Base-by-base conservation (phyloP, 169 alveolate genomes). In the Cryptosporidium parvum region DNA sequence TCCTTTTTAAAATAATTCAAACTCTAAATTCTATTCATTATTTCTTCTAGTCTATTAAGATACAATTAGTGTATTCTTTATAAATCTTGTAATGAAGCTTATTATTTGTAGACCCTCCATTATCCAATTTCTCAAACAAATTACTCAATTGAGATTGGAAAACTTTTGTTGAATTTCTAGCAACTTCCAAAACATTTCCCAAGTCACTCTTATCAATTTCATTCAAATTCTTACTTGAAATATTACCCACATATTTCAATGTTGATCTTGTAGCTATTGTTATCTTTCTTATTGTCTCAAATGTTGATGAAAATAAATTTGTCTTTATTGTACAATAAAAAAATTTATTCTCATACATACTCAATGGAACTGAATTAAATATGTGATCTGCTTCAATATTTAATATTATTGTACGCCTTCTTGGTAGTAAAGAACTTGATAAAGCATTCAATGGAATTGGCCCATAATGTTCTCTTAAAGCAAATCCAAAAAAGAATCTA, bases 301-400 rank as follows among this genome's bases (percentile, higher is more conserved):
- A 52, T 9, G 86, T 73, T 3, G 86, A 73, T 6, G 86, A 73
- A 56, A 73, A 73, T 35, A 73, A 39, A 23, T 73, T 73, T 1
- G 86, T 73, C 53, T 73, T 73, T 12, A 73, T 73, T 16, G 86
- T 73, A 69, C 86, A 73, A 23, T 73, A 73, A 56, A 73, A 73
- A 70, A 73, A 73, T 14, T 31, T 56, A 52, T 58, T 58, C n/a
- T 73, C 70, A 39, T 73, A 73, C 45, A 58, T 29, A 23, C 73
- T 80, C 16, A 44, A 29, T 8, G 87, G 87, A 37, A 80, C 35
- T 9, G 35, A 33, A 37, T 80, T 80, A 23, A 80, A 80, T 10
- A 62, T 26, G 29, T 61, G 75, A 42, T 80, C 87, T 18, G 87
- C 73, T 37, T 80, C 73, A 21, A 80, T 59, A 62, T 62, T 80